A percentile compares a stretch with the other conserved stretches of the same genome.
These are phyloP conservation scores for Coemansia sp. DNA, from an alignment of 192 early-diverging fungal genomes.

Conservation along the genomic window DNA sequence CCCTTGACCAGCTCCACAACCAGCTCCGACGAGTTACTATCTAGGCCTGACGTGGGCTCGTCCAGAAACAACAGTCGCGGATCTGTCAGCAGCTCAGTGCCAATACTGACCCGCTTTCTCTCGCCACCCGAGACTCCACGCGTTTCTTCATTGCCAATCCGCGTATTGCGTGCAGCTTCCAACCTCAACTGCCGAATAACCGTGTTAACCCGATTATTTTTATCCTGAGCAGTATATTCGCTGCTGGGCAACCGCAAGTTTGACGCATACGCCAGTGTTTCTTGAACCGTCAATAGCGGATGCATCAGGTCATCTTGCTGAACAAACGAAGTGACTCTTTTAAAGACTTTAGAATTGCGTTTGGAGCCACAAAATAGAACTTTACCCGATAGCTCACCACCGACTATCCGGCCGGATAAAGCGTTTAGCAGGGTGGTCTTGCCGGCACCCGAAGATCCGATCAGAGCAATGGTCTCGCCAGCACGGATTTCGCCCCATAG, in stretches of 20 bases:
- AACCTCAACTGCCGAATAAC: conserved; percentile 67
- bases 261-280: conserved; percentile 75
- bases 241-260: conserved; percentile 64
- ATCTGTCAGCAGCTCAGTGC: conserved; percentile 55
- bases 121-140: conserved; percentile 59
- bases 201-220: conserved; percentile 60
- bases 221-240: conserved; percentile 51
- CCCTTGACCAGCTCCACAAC: conserved; percentile 62
- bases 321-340: conserved; percentile 50
- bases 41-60: conserved; percentile 67
- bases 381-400: conserved; percentile 54
- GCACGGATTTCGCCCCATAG: conserved; percentile 70
- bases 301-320: conserved; percentile 59
- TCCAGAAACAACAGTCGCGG: conserved; percentile 57
- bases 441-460: conserved; percentile 90
- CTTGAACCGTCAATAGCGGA: conserved; percentile 69
- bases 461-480: conserved; percentile 81
- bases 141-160: conserved; percentile 45
- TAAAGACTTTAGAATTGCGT: conserved; percentile 41
- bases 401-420: conserved; percentile 64
- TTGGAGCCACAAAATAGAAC: conserved; percentile 55
- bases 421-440: conserved; percentile 84
- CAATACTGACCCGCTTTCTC: conserved; percentile 55
- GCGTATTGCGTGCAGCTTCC: conserved; percentile 57
- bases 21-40: conserved; percentile 64